Evolutionary conservation across 164 flowering plant species (phyloP).

Genomic region (Nymphaea colorata): DNA sequence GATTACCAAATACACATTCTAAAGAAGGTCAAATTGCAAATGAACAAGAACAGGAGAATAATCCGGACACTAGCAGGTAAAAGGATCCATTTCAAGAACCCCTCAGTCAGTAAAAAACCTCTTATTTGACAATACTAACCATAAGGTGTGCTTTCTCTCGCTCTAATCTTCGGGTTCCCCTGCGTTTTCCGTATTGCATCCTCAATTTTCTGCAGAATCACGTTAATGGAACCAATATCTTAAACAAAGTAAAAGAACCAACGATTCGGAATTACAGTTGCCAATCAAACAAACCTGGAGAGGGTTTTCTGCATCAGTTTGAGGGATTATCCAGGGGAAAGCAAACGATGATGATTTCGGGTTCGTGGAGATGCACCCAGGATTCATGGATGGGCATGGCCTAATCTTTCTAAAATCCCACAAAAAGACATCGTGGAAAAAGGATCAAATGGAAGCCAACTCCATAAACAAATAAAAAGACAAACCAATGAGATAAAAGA

Average conservation of each 20-base stretch:
- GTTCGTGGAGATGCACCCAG: slow-evolving; percentile 74
- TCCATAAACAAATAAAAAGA: background rate
- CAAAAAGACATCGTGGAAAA: background rate
- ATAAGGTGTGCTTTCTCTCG: slow-evolving; percentile 51
- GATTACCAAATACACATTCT: too few relatives aligned
- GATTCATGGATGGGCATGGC: slow-evolving; percentile 82
- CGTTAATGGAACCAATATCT: background rate
- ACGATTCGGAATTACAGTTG: background rate
- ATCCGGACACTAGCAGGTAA: too few relatives aligned
- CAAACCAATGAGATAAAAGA: slow-evolving; percentile 2
- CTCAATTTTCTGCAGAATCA: slow-evolving; percentile 43
- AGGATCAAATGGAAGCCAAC: background rate
- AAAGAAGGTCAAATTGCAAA: too few relatives aligned
- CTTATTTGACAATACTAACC: slow-evolving; percentile 27
- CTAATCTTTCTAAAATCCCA: slow-evolving; percentile 61
- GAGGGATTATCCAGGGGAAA: slow-evolving; percentile 71
- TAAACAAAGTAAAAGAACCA: background rate
- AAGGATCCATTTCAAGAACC: too few relatives aligned
- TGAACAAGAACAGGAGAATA: too few relatives aligned
- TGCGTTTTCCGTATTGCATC: slow-evolving; percentile 81
- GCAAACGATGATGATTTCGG: slow-evolving; percentile 68
- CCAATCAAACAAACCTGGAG: slow-evolving; percentile 28
- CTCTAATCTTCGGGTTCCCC: slow-evolving; percentile 55
- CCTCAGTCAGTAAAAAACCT: too few relatives aligned
- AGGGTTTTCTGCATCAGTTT: slow-evolving; percentile 32